Evolutionary conservation across 768 basidiomycete species (phyloP), one percentile per base, ranked within the genome.

Genomic region (Amanita muscaria): DNA sequence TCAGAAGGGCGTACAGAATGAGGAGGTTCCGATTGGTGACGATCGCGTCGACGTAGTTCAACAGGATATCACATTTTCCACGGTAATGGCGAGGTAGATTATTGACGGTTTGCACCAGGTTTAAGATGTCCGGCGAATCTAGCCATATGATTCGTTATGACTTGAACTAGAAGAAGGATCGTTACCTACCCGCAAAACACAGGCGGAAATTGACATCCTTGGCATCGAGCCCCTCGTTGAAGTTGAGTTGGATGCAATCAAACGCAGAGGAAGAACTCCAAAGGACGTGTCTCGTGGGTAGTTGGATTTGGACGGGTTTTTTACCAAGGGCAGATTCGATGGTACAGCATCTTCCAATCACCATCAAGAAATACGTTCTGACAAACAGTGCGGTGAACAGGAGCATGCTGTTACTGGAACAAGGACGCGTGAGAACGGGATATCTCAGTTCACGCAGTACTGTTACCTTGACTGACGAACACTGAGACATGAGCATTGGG

Each of bases 51-150:
- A 31, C 22, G 42, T 60, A 52, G 25, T 59, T 60, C 25, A 55
- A 46, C 5, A 58, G 38, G n/a, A 60, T 53, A 18, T 55, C 47
- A 30, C 53, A 56, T 36, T 50, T 52, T n/a, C 58, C 59, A 7
- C 40, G 23, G 36, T 59, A 60, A 30, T 49, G 34, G 3, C 39
- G 48, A 8, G 59, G 56, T 19, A 60, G 56, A 23, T 49, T 49
- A 44, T 59, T 59, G 40, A 64, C 49, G 4, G 60, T 61, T 31
- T 50, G 56, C 34, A 63, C 52, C n/a, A 62, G 40, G 47, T 60
- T 62, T 22, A 62, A 57, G 37, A 64, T 49, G 32, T 62, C 60
- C 6, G 39, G 39, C 7, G 40, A 31, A 35, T 30, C 46, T 47
- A 24, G n/a, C n/a, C n/a, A n/a, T n/a, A n/a, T n/a, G n/a, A n/a